Evolutionary conservation across 1,139 yeast species (phyloP), one percentile per base, ranked within the genome.

Genomic region (Kodamaea anthophila): DNA sequence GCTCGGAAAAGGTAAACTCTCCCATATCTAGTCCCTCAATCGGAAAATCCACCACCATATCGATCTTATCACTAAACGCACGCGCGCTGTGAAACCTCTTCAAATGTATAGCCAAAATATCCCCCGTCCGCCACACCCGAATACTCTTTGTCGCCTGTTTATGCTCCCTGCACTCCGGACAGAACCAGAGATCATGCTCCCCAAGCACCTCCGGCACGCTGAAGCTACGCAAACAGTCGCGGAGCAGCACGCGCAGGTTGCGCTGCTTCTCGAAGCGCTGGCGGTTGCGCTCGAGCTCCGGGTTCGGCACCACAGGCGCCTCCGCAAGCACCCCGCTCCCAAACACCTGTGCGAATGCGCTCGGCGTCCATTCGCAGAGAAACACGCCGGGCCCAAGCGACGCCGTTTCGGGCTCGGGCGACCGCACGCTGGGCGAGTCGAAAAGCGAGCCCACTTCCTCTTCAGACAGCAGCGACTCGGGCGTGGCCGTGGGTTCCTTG

Each of bases 41-140:
- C 1, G 98, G 98, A 53, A 91, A 91, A 30, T 83, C 82, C 15
- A 91, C 93, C 20, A 77, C 72, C 30, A 77, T 82, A 48, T 78
- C 88, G 42, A 91, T 85, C 57, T 91, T 91, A 49, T 88, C 97
- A 51, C 96, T 78, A 42, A 86, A 79, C 23, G 88, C 77, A 28
- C 93, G 64, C 21, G 85, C 85, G 42, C 82, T 83, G 44, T 87
- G 91, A 57, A 91, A 91, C 42, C 98, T 65, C 53, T 91, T 91
- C 51, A 91, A 66, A 51, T 91, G 98, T 30, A 91, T 80, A 1
- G 94, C 79, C 38, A 91, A 64, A 22, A 91, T 77, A 47, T 91
- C 97, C 1, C 97, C 97, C 0, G 85, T 77, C 11, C 78, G 72
- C 97, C 97, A 91, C 18, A 91, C 62, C 53, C 87, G 94, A 35